Evolutionary conservation across 768 basidiomycete species (phyloP), one percentile per base, ranked within the genome.

Genomic region (Suillus plorans): DNA sequence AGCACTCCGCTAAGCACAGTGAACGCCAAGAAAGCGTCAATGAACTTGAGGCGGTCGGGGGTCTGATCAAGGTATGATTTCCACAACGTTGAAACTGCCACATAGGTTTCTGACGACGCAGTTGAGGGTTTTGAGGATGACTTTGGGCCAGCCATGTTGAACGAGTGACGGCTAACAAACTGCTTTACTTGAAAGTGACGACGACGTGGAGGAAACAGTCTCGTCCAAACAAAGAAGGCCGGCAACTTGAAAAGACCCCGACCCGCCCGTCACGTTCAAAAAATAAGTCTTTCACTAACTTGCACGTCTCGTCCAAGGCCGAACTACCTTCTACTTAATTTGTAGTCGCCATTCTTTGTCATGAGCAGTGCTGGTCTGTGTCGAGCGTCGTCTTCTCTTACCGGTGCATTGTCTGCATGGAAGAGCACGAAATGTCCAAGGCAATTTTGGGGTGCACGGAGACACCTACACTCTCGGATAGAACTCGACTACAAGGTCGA

Each of bases 11-110:
- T 92, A 55, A 97, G 83, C 81, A 98, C 88, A 71, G 97, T 84
- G 83, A 97, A 97, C 66, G 92, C 79, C 68, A 99, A 84, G 82
- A 98, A 98, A 9, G 88, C 79, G 80, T 99, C 97, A 74, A 99
- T 89, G 78, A 96, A 89, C 81, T 98, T 97, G 71, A 99, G 88
- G 16, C 94, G 86, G 69, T 91, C 79, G 5, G 94, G 82, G 0
- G 95, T 97, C 62, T 86, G 83, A 39, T 87, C 84, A 70, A 79
- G 78, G 82, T 99, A 99, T 22, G 92, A 87, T 70, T 82, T 86
- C 85, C 86, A 90, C 36, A 95, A 82, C 18, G 88, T 81, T 37
- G 80, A 75, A 47, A 90, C 68, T 52, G 85, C 81, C 62, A 64
- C 66, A 42, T 71, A 56, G 28, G 72, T 68, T 22, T 72, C 61